Conservation (phyloP, 1,284 basidiomycete species). For the Cryptococcus sp. region DNA sequence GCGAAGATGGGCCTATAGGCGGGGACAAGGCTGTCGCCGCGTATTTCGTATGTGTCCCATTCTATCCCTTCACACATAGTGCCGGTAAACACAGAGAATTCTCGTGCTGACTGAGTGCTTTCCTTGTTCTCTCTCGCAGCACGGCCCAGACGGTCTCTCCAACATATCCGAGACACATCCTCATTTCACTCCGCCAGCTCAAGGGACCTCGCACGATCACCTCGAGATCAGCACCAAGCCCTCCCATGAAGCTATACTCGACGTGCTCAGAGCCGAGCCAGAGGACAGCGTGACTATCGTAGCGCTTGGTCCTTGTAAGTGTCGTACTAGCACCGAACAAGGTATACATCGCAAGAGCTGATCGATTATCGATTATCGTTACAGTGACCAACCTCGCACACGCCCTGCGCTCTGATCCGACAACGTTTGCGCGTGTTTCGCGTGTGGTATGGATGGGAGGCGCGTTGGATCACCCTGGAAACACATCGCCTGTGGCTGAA, state of each 20-base stretch:
- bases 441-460: constrained; percentile 92
- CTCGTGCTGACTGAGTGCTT: too few relatives aligned
- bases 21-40: constrained; percentile 77
- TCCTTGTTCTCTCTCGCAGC: constrained; percentile 34
- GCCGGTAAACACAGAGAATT: neutral
- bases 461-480: constrained; percentile 89
- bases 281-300: constrained; percentile 75
- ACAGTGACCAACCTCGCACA: constrained; percentile 77
- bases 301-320: constrained; percentile 71
- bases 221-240: constrained; percentile 59
- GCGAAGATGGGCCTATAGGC: constrained; percentile 70
- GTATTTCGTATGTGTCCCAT: constrained; percentile 63
- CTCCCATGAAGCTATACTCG: constrained; percentile 67
- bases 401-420: constrained; percentile 63
- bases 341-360: neutral
- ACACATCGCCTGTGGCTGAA: constrained; percentile 80
- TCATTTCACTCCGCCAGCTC: constrained; percentile 61
- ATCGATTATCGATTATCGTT: neutral
- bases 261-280: constrained; percentile 64
- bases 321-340: neutral
- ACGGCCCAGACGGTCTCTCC: constrained; percentile 75
- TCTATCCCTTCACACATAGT: too few relatives aligned
- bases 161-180: constrained; percentile 72
- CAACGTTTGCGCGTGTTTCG: constrained; percentile 61
- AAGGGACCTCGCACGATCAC: constrained; percentile 54